Conservation (phyloP, 1,139 yeast genomes). For the Pichia sp. region DNA sequence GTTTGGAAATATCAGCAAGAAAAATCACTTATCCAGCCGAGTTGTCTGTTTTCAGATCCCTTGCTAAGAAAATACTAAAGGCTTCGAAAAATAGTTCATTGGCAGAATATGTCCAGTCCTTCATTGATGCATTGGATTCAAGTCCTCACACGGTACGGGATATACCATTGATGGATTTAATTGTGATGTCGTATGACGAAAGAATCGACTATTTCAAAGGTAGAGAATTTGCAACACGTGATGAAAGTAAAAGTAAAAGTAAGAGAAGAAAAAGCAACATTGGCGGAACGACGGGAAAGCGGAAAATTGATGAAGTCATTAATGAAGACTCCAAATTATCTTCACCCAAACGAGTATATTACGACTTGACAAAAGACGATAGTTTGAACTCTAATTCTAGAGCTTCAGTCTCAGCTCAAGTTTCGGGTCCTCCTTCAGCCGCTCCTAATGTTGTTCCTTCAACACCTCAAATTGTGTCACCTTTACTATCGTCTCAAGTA, state of each 20-base stretch:
- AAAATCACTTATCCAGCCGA: conserved; percentile 10
- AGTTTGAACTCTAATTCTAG: neutral
- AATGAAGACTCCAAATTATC: neutral
- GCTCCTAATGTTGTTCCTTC: neutral
- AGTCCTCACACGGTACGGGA: neutral
- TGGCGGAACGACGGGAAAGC: neutral
- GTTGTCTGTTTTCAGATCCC: conserved; percentile 7
- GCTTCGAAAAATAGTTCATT: conserved; percentile 2
- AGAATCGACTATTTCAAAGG: conserved; percentile 5
- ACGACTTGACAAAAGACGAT: neutral
- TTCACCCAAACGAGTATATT: neutral
- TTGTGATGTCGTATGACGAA: conserved; percentile 11
- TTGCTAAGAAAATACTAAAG: conserved; percentile 4
- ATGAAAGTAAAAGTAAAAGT: neutral
- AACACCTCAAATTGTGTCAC: neutral
- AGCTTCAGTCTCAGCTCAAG: neutral
- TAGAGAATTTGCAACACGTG: neutral
- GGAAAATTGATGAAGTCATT: neutral
- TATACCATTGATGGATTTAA: conserved; percentile 4
- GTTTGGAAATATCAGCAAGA: conserved; percentile 14
- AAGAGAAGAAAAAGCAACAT: neutral
- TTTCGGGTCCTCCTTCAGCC: neutral
- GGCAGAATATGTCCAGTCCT: neutral
- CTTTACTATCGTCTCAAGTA: neutral
- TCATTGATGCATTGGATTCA: conserved; percentile 5